phyloP scores from a whole-genome alignment of 176 grass and related monocot genomes.

The Raddia guianensis region DNA sequence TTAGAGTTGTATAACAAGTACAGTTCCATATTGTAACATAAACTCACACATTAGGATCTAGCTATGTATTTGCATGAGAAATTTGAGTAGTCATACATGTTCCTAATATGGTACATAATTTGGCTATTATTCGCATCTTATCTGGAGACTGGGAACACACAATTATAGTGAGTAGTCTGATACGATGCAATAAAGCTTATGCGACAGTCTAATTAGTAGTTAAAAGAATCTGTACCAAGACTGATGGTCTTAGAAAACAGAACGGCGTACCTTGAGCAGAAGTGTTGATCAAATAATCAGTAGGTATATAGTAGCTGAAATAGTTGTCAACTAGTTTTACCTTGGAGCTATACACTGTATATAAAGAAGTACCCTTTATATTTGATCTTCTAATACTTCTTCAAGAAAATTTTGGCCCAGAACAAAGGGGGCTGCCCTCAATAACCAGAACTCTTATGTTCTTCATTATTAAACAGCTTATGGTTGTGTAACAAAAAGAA shows the following conservation, averaged over 20 bases:
- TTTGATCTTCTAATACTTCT: background rate
- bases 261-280: background rate
- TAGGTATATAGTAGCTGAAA: background rate
- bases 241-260: background rate
- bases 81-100: background rate
- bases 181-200: conserved; percentile 30
- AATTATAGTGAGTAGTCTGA: conserved; percentile 7
- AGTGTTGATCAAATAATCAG: background rate
- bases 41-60: too few species aligned
- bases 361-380: background rate
- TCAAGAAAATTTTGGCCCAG: background rate
- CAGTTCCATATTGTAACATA: too few species aligned
- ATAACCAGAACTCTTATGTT: background rate
- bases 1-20: too few species aligned
- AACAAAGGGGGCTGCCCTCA: background rate
- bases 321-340: background rate
- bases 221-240: background rate
- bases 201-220: background rate
- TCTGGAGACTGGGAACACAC: background rate
- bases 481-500: conserved; percentile 16
- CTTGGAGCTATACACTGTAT: background rate
- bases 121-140: conserved; percentile 8
- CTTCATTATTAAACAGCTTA: conserved; percentile 21
- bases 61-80: too few species aligned
- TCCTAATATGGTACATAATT: conserved; percentile 10